Conservation (phyloP, 2,329 filamentous ascomycete species). For the Triangularia setosa region DNA sequence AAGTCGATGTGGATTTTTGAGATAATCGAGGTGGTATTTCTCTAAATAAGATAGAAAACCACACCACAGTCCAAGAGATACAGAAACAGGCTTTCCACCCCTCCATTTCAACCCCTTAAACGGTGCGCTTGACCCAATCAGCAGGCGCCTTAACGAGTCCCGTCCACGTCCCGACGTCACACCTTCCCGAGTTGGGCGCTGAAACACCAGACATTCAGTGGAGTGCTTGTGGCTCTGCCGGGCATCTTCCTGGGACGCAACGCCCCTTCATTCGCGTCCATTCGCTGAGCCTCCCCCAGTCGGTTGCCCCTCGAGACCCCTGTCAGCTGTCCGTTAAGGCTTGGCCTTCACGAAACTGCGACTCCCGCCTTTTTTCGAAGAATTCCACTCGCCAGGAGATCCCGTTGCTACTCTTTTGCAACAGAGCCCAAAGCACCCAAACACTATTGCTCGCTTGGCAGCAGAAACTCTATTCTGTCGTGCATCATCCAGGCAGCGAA, state of each 20-base stretch:
- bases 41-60: neutral
- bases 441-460: neutral
- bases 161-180: constrained; percentile 17
- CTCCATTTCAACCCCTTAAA: constrained; percentile 11
- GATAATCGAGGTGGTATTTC: neutral
- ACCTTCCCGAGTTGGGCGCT: constrained; percentile 19
- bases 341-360: constrained; percentile 26
- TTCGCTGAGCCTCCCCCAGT: constrained; percentile 19
- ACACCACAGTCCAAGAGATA: neutral
- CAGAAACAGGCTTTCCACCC: neutral
- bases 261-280: constrained; percentile 27
- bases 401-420: constrained; percentile 1
- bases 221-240: constrained; percentile 12
- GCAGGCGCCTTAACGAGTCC: neutral
- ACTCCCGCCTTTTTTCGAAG: constrained; percentile 13
- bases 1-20: neutral
- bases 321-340: constrained; percentile 19
- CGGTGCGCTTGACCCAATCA: constrained; percentile 21
- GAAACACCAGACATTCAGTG: constrained; percentile 21
- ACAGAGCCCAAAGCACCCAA: neutral
- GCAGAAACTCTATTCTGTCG: neutral
- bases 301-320: constrained; percentile 20
- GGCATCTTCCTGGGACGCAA: constrained; percentile 21
- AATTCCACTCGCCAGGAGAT: constrained; percentile 10
- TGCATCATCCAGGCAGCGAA: neutral